Conservation (phyloP, 129 eudicot species). For the Heracleum sosnowskyi region DNA sequence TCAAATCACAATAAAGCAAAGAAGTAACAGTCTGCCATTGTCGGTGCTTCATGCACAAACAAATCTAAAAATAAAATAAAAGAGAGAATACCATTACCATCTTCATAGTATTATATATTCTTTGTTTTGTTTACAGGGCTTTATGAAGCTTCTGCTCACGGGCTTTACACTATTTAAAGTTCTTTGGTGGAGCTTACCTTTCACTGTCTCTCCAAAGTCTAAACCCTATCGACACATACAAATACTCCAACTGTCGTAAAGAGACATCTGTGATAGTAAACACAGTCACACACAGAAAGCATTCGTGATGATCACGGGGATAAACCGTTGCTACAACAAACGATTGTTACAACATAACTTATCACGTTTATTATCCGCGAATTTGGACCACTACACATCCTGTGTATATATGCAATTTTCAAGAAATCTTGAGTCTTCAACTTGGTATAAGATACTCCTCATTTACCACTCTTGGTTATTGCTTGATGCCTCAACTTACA, state of each 20-base stretch:
- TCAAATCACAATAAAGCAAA: neutral
- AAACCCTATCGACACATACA: neutral
- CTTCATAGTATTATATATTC: no score
- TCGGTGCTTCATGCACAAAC: neutral
- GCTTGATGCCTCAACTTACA: neutral
- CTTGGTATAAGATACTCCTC: neutral
- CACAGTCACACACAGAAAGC: no score
- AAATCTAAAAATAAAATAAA: no score
- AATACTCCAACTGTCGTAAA: neutral
- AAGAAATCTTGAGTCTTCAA: neutral
- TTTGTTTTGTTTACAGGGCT: no score
- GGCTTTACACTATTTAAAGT: neutral
- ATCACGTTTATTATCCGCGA: no score
- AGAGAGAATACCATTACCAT: no score
- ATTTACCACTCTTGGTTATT: neutral
- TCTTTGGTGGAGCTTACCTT: neutral
- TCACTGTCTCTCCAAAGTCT: neutral
- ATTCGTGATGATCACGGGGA: no score
- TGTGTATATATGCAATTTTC: no score
- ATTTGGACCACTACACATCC: no score
- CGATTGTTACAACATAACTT: no score
- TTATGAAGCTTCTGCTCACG: neutral
- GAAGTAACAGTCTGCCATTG: neutral
- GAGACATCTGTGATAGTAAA: no score
- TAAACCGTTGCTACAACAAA: no score